Evolutionary conservation across 2,329 filamentous ascomycete species (phyloP).

Genomic region (Celoporthe dispersa): DNA sequence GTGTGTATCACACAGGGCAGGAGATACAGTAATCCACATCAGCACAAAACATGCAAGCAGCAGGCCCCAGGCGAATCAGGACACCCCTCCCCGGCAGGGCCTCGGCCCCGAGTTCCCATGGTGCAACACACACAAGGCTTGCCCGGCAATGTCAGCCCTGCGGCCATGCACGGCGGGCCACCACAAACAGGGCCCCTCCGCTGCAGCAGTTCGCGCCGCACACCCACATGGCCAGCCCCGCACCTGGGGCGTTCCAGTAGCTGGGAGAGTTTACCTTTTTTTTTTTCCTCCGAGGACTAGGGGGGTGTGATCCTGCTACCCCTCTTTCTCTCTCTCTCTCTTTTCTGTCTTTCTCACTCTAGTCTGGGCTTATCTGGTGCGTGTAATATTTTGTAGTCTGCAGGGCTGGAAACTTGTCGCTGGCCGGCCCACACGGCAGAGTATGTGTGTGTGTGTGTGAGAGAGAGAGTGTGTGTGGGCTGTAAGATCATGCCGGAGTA

Average conservation of each 20-base stretch:
- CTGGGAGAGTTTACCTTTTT: not conserved
- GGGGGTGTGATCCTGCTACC: not conserved
- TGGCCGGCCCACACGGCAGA: no score
- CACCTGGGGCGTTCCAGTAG: not conserved
- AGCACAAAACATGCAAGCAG: not conserved
- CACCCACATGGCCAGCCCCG: not conserved
- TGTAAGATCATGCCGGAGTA: no score
- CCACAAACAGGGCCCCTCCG: not conserved
- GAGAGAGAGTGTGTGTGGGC: no score
- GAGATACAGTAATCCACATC: conserved; percentile 3
- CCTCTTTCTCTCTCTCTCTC: not conserved
- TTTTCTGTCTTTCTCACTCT: not conserved
- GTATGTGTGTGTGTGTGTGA: not conserved
- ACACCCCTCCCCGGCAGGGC: not conserved
- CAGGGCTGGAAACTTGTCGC: no score
- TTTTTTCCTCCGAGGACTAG: not conserved
- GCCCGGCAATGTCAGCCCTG: conserved; percentile 11
- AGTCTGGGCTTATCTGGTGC: not conserved
- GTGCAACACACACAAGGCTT: not conserved
- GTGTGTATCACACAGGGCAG: not conserved
- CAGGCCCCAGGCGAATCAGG: not conserved
- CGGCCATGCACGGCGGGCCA: conserved; percentile 3
- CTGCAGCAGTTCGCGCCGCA: not conserved
- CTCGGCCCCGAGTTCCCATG: not conserved
- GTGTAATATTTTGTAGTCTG: not conserved